These are phyloP conservation scores for Cutaneotrichosporon spelunceum DNA, from an alignment of 1,284 basidiomycete genomes.

Conservation along the genomic window DNA sequence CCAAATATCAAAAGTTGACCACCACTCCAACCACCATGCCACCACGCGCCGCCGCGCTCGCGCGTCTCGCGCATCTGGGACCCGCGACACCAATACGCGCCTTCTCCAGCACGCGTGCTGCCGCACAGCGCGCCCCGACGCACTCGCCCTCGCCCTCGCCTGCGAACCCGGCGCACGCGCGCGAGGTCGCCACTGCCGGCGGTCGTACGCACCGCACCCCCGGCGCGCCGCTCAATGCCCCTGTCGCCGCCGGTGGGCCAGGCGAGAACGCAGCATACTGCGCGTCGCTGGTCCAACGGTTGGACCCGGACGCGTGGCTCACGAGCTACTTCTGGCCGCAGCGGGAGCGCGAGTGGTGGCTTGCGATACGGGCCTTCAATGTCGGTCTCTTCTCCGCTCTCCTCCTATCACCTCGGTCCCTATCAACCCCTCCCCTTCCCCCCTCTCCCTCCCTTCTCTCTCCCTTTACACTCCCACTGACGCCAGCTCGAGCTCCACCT, in stretches of 20 bases:
- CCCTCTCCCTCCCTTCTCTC: neutral
- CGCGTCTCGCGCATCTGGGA: neutral
- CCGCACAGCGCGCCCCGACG: too few relatives aligned
- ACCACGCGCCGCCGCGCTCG: neutral
- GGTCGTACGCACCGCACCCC: slow-evolving; percentile 11
- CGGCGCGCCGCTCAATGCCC: slow-evolving; percentile 23
- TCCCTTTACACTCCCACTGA: neutral
- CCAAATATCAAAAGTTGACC: neutral
- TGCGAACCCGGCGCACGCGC: neutral
- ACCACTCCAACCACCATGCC: neutral
- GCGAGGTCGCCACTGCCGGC: neutral
- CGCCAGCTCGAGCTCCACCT: slow-evolving; percentile 77
- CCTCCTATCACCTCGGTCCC: too few relatives aligned
- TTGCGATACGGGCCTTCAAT: slow-evolving; percentile 81
- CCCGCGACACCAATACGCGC: neutral
- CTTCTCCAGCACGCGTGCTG: neutral
- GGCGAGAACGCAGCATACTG: slow-evolving; percentile 48
- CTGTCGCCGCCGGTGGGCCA: slow-evolving; percentile 35
- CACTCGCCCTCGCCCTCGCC: neutral
- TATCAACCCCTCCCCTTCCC: too few relatives aligned
- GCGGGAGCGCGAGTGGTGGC: slow-evolving; percentile 64
- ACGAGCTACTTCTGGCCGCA: slow-evolving; percentile 72
- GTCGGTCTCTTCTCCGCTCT: too few relatives aligned
- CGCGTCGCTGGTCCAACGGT: slow-evolving; percentile 43
- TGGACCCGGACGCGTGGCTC: slow-evolving; percentile 66